Evolutionary conservation across 257 asterid genomes (phyloP), one percentile per base, ranked within the genome.

Genomic region (Avicennia marina): DNA sequence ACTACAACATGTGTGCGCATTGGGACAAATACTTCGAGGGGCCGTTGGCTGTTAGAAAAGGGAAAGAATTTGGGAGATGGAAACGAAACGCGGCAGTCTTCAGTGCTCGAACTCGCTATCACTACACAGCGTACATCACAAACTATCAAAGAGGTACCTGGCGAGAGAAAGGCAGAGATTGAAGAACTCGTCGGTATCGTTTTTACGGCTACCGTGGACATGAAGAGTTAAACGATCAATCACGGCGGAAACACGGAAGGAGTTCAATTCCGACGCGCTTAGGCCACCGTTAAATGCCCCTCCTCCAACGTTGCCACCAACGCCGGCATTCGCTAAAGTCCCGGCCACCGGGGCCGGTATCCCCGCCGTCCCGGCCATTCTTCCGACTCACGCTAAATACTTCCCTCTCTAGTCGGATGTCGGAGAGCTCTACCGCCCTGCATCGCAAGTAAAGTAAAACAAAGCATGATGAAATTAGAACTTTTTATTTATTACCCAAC

Each of bases 151-250:
- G 50, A 40, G 45, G 38, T 69, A 66, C 96, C 94, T 81, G 29
- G 95, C 68, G 22, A 89, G 88, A 4, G 90, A 78, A 43, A 76
- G 80, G 60, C 94, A 84, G 34, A 83, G 89, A 38, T 76, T 72
- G 22, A 29, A 38, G 56, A 79, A 78, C 66, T 82, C 85, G 11
- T n/a, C 39, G 32, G 32, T 4, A 26, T 74, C 76, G 63, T 19
- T 42, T 21, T 42, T 46, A 15, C 69, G 54, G 63, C 33, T 13
- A 53, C 18, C 21, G 39, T 48, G 32, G 16, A 72, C 44, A 67
- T 59, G 75, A 1, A 6, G 6, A 3, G 60, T 42, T 13, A 86
- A 70, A 55, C 84, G 83, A 16, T 83, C 84, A 15, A 74, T 56
- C 15, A 77, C 78, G 13, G 87, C 82, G 8, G 79, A 53, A 31